These are phyloP conservation scores for Aquilaria malaccensis DNA, from an alignment of 345 rosid species.

Conservation along the genomic window DNA sequence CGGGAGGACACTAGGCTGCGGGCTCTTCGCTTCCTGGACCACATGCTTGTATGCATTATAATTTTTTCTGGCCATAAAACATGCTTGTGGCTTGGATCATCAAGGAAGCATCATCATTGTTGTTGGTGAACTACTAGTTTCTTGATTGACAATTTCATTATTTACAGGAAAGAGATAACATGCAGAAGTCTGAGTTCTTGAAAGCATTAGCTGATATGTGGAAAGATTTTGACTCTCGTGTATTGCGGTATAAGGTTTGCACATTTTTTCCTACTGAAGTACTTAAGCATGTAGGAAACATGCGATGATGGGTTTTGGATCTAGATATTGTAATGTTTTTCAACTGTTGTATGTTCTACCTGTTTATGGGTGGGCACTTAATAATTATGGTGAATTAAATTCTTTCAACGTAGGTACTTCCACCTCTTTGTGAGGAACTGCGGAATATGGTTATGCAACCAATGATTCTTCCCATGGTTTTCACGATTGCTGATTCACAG, in stretches of 20 bases:
- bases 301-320: too few species aligned
- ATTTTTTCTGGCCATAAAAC: slow-evolving; percentile 10
- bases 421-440: slow-evolving; percentile 97
- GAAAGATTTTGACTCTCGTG: slow-evolving; percentile 98
- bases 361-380: neutral
- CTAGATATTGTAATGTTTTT: neutral
- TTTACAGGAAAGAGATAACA: slow-evolving; percentile 85
- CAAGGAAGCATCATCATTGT: slow-evolving; percentile 9
- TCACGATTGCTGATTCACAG: slow-evolving; percentile 95
- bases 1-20: slow-evolving; percentile 93
- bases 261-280: slow-evolving; percentile 6
- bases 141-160: slow-evolving; percentile 11
- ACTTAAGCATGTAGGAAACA: too few species aligned
- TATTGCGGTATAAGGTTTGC: slow-evolving; percentile 89
- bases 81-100: slow-evolving; percentile 10
- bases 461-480: slow-evolving; percentile 92
- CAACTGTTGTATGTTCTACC: neutral
- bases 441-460: slow-evolving; percentile 98
- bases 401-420: slow-evolving; percentile 68
- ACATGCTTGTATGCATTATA: slow-evolving; percentile 75
- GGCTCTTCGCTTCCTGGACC: slow-evolving; percentile 99
- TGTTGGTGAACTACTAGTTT: slow-evolving; percentile 4
- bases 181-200: slow-evolving; percentile 97
- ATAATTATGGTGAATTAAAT: slow-evolving; percentile 6
- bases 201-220: slow-evolving; percentile 98